Percentiles rank a stretch among this genome's conserved stretches.
Conservation (phyloP, 257 asterid genomes). For the Solanum sitiens region DNA sequence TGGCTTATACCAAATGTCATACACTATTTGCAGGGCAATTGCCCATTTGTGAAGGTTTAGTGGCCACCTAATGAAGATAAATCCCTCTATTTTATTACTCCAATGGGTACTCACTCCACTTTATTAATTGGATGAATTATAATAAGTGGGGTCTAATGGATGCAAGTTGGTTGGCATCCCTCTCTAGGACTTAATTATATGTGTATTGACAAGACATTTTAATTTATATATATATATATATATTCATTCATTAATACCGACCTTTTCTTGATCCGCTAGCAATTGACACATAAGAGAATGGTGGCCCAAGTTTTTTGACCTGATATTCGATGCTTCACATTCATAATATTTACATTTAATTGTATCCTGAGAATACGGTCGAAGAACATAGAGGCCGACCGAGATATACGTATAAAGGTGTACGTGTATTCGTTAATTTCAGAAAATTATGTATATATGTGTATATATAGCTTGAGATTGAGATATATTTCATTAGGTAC, state of each 20-base stretch:
- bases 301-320: background rate
- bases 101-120: background rate
- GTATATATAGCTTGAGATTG: too few species aligned
- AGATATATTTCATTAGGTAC: too few species aligned
- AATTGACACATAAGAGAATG: slow-evolving; percentile 3
- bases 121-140: background rate
- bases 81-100: background rate
- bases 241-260: background rate
- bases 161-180: background rate
- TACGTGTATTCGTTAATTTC: rapidly evolving
- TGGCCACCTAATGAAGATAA: background rate
- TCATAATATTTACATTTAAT: background rate
- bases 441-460: too few species aligned
- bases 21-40: background rate
- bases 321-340: background rate
- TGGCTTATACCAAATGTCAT: background rate
- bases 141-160: background rate
- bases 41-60: too few species aligned
- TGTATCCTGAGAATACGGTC: background rate
- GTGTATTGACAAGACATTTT: background rate
- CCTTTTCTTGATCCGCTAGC: background rate
- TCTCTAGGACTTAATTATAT: background rate
- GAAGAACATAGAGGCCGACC: background rate
- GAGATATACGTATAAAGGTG: too few species aligned
- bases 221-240: background rate